Evolutionary conservation across 768 basidiomycete genomes (phyloP), one percentile per base, ranked within the genome.

Genomic region (Terana coerulea): DNA sequence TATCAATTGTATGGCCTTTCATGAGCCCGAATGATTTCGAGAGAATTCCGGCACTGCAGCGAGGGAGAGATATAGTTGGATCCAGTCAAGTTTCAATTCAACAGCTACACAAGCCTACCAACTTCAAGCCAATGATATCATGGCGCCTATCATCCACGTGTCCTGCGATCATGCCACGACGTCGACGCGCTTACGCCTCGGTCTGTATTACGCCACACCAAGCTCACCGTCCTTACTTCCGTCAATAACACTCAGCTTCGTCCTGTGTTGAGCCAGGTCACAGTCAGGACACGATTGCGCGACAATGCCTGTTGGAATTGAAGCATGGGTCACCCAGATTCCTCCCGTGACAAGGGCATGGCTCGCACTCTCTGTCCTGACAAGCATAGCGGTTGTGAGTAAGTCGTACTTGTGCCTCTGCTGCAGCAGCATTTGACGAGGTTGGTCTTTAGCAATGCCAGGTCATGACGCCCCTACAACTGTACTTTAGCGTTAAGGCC

Each of bases 401-500:
- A 40, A 58, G 43, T 33, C 22, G 43, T 26, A 30, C 34, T 39
- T 17, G 41, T 26, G 6, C 24, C 6, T 33, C 35, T 7, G 47
- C 47, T 45, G 41, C 53, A 59, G 41, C 55, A 24, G 44, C 37
- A n/a, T n/a, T n/a, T 59, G 39, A 47, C 15, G 15, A 31, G 44
- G 37, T 24, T 25, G 9, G 43, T 51, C 25, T 41, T 3, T 47
- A 97, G 94, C 94, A 98, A 92, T 91, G 86, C 61, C 88, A 95
- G 62, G 72, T 93, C 24, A 81, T 98, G 3, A 91, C 93, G 0
- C 91, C 92, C 2, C 70, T 95, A 22, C 94, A 97, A 64, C 77
- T 97, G 35, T 98, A 95, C 68, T 95, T 91, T 70, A 95, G 90
- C 61, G 89, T 84, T 65, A 90, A 88, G 67, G 82, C 86, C 31